A percentile compares a stretch with the other conserved stretches of the same genome.
Conservation (phyloP, 345 rosid species). For the Turnera subulata region DNA sequence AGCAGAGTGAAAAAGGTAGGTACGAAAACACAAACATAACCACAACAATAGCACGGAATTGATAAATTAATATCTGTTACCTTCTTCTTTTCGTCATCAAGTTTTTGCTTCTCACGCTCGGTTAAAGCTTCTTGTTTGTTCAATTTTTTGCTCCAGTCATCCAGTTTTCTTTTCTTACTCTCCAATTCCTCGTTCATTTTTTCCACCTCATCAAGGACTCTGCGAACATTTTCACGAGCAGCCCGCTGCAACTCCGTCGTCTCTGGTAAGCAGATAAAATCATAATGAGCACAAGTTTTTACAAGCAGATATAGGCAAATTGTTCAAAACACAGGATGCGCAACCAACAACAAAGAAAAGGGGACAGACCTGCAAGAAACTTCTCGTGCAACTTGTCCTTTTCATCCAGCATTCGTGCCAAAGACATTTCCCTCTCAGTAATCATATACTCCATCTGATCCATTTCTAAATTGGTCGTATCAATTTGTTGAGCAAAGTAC, state of each 20-base stretch:
- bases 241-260: conserved; percentile 70
- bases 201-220: conserved; percentile 66
- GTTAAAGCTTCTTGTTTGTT: conserved; percentile 76
- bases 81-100: conserved; percentile 81
- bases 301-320: too few species aligned
- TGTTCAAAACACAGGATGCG: too few species aligned
- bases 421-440: conserved; percentile 55
- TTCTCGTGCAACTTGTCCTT: conserved; percentile 56
- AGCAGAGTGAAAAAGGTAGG: too few species aligned
- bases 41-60: too few species aligned
- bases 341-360: background rate
- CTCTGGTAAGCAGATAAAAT: conserved; percentile 43
- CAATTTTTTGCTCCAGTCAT: conserved; percentile 55
- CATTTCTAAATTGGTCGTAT: conserved; percentile 56
- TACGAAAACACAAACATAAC: too few species aligned
- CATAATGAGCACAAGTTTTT: too few species aligned
- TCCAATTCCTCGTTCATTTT: conserved; percentile 60
- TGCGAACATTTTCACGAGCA: conserved; percentile 56
- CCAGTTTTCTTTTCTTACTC: conserved; percentile 46
- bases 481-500: conserved; percentile 48
- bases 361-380: conserved; percentile 58
- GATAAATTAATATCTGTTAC: conserved; percentile 19
- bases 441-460: conserved; percentile 45
- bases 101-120: conserved; percentile 77
- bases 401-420: conserved; percentile 64